Evolutionary conservation across 1,139 yeast genomes (phyloP), one percentile per base, ranked within the genome.

Genomic region (Kodamaea sp.): DNA sequence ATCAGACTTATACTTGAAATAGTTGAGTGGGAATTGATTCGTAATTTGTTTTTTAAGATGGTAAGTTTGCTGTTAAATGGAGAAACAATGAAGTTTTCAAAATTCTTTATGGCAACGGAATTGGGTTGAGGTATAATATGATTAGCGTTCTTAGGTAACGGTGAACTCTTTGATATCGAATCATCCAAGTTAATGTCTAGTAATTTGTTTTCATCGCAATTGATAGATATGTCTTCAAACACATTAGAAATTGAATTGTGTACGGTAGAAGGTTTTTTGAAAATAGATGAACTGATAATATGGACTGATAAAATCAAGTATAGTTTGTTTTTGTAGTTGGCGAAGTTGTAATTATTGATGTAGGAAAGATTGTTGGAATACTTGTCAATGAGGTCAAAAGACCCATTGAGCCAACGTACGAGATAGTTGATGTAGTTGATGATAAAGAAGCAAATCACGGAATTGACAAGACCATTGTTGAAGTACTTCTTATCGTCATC

Each of bases 101-200:
- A 78, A 47, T 79, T 79, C 39, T 73, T 75, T 4, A 73, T 67
- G 5, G 78, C 77, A 8, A 76, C 70, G 12, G 73, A 59, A 21
- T 57, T 55, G 7, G 66, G 42, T 28, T 37, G 29, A 6, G 36
- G 35, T 14, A 38, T 28, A 7, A 27, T 19, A 11, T 35, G 2
- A 61, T 59, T 14, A 61, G 55, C 10, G 56, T 22, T 24, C 22
- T 24, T 28, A 5, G 28, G 31, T 14, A 22, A 14, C 8, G 30
- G 35, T 16, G 34, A 29, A n/a, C 35, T 26, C 15, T 24, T 28
- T 5, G 32, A 30, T 12, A 34, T 22, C 1, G 39, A 24, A 9
- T 41, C 40, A 15, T 38, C 38, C 24, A 46, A 31, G 21, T 42
- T 41, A 14, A 47, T 44, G 29, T 42, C 41, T 20, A 47, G 31